A percentile compares a stretch with the other conserved stretches of the same genome.
phyloP scores from a whole-genome alignment of 163 green algal species.

The Chlorella variabilis region DNA sequence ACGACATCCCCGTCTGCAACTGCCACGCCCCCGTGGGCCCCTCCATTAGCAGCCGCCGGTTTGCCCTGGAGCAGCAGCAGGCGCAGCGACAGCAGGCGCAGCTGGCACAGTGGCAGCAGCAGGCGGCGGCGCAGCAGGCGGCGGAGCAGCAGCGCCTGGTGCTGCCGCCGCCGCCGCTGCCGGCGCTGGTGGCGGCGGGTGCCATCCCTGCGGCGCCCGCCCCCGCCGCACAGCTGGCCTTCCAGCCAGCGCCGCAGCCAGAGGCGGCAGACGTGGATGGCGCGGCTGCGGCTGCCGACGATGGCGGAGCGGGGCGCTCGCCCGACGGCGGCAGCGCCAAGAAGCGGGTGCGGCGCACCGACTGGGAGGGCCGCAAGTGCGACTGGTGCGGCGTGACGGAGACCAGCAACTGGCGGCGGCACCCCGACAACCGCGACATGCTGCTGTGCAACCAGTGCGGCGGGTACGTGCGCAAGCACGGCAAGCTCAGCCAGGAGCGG shows the following conservation, averaged over 20 bases:
- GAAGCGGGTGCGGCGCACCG: constrained; percentile 35
- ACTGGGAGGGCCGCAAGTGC: constrained; percentile 35
- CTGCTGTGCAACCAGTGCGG: constrained; percentile 38
- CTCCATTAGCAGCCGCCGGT: constrained; percentile 15
- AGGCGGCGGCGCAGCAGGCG: background rate
- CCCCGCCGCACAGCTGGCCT: background rate
- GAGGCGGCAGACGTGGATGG: background rate
- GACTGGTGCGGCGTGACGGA: constrained; percentile 35
- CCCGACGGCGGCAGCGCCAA: constrained; percentile 26
- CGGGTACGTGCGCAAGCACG: constrained; percentile 36
- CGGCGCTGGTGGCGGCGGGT: background rate
- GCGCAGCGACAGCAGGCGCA: background rate
- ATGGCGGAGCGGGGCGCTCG: background rate
- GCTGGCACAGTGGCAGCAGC: background rate
- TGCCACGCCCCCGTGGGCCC: constrained; percentile 47
- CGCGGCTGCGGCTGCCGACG: background rate
- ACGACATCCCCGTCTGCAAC: constrained; percentile 73
- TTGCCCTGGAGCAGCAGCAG: constrained; percentile 2
- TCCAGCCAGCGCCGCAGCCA: background rate
- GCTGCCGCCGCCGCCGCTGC: background rate
- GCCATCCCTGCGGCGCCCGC: background rate
- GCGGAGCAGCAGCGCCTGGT: constrained; percentile 11
- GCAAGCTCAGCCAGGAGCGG: constrained; percentile 27
- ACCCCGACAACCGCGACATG: constrained; percentile 31
- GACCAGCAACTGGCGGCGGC: constrained; percentile 32